A percentile compares a stretch with the other conserved stretches of the same genome.
phyloP scores from a whole-genome alignment of 1,139 yeast species.

The Geotrichum phurueaensis region DNA sequence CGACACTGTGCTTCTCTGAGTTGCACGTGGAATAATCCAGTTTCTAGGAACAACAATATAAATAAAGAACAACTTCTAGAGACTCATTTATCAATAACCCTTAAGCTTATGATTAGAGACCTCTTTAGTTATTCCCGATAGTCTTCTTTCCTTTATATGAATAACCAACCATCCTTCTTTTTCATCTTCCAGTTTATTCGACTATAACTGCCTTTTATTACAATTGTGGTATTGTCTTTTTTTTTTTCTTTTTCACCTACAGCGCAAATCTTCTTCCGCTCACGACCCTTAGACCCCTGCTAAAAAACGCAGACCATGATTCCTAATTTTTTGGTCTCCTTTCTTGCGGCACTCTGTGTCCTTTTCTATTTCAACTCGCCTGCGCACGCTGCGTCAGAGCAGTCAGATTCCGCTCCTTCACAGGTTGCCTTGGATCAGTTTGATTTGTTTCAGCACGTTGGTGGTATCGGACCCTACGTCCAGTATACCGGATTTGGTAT shows the following conservation, averaged over 20 bases:
- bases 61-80: too few species aligned
- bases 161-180: too few species aligned
- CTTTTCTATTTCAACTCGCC: background rate
- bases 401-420: background rate
- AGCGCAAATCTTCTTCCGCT: background rate
- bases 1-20: too few species aligned
- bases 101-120: too few species aligned
- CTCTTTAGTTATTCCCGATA: too few species aligned
- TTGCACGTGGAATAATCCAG: too few species aligned
- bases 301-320: background rate
- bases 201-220: background rate
- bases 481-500: constrained; percentile 43
- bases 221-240: background rate
- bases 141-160: too few species aligned
- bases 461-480: constrained; percentile 26
- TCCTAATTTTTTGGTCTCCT: background rate
- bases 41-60: too few species aligned
- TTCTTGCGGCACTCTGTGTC: background rate
- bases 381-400: background rate
- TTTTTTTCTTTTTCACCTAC: background rate
- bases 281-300: background rate
- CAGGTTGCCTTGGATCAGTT: constrained; percentile 3
- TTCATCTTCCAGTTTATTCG: too few species aligned
- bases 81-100: too few species aligned
- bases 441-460: constrained; percentile 15